Evolutionary conservation across 345 rosid species (phyloP), one percentile per base, ranked within the genome.

Genomic region (Alliaria petiolata): DNA sequence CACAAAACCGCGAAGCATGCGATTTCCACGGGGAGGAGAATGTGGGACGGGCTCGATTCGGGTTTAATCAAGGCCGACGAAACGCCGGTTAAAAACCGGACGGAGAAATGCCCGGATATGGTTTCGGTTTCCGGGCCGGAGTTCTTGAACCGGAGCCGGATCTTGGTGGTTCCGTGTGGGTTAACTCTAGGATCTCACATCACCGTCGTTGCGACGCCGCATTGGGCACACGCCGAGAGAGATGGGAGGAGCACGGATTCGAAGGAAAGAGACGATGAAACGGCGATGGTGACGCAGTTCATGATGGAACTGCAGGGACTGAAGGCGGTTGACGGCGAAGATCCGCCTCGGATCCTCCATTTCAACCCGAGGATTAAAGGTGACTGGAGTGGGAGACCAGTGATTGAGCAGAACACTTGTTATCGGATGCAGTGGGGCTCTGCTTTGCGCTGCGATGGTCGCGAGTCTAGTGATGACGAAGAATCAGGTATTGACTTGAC

Each of bases 101-200:
- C 84, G 26, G 84, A 85, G 72, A 62, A 81, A 40, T 93, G 97
- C 63, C 87, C 87, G 4, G 80, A 81, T 58, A 85, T 87, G 70
- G 74, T 89, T 62, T 72, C 86, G 28, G 54, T 90, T 36, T 62
- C 85, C 2, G 88, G 82, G 79, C 60, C 83, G 12, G 89, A 93
- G 69, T 88, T 93, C 77, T 15, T 69, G 61, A 61, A 64, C 50
- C 78, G 70, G 40, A 76, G 74, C 68, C 62, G 62, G 67, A 45
- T 90, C 69, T 71, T 93, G 90, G 84, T 79, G 76, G 62, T 93
- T 30, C 96, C 96, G 0, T 93, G 97, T 57, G 98, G 96, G 31
- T 85, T 93, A 13, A 89, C 97, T 33, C 58, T 90, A 39, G 98
- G 98, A 31, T 90, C 98, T 31, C 96, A 90, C 68, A 50, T 93